Conservation (phyloP, 768 basidiomycete species). For the Nidularia sp. region DNA sequence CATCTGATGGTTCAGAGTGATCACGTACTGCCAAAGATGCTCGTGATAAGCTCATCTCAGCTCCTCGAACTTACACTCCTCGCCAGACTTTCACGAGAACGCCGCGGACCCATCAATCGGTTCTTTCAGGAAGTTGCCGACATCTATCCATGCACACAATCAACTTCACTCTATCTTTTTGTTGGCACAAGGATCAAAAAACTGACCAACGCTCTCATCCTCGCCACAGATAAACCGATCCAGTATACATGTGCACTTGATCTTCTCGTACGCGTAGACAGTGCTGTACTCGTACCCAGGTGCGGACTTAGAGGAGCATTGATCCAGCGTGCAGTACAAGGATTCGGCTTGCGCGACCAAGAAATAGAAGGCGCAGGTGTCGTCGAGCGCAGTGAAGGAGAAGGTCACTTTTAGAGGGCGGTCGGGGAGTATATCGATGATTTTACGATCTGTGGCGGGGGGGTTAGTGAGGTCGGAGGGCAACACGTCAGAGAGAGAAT, state of each 20-base stretch:
- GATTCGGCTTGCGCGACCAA: slow-evolving; percentile 95
- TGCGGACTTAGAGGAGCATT: slow-evolving; percentile 50
- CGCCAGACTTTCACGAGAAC: slow-evolving; percentile 72
- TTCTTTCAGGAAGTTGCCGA: slow-evolving; percentile 87
- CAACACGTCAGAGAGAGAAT: no score
- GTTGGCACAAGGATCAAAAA: neutral
- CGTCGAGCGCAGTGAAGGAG: slow-evolving; percentile 65
- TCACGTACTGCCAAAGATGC: slow-evolving; percentile 91
- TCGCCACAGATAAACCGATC: slow-evolving; percentile 94
- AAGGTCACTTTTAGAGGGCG: slow-evolving; percentile 96
- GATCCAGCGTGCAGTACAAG: slow-evolving; percentile 86
- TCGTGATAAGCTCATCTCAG: slow-evolving; percentile 90
- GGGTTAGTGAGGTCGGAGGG: neutral
- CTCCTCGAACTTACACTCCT: slow-evolving; percentile 88
- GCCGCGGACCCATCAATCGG: slow-evolving; percentile 87
- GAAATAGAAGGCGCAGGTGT: slow-evolving; percentile 91
- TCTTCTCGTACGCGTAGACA: slow-evolving; percentile 73
- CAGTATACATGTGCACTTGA: slow-evolving; percentile 91
- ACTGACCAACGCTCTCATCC: slow-evolving; percentile 85
- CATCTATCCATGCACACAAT: slow-evolving; percentile 48
- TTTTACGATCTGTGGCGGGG: slow-evolving; percentile 75
- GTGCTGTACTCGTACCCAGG: slow-evolving; percentile 66
- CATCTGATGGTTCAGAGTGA: slow-evolving; percentile 95
- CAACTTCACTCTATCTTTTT: neutral
- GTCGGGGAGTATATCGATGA: slow-evolving; percentile 85